Evolutionary conservation across 352 stramenopile genomes (phyloP).

Genomic region (Aphanomyces invadans): DNA sequence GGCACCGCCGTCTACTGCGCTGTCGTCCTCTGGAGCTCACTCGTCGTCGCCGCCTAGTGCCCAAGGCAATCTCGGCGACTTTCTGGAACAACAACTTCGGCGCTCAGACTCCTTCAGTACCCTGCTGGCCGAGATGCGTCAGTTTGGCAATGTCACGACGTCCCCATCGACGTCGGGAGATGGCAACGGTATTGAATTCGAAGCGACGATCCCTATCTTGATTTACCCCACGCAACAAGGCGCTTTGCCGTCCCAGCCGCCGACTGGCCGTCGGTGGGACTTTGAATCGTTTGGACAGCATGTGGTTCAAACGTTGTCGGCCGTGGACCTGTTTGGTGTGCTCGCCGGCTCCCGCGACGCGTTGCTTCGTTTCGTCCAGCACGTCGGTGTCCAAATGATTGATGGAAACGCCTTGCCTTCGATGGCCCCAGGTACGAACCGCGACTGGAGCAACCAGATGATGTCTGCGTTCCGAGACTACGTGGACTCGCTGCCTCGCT

Average conservation of each 20-base stretch:
- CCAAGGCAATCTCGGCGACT: background rate
- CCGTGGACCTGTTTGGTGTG: constrained; percentile 45
- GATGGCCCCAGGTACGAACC: constrained; percentile 46
- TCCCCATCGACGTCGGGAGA: no score
- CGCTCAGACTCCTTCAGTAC: background rate
- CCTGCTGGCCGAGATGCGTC: background rate
- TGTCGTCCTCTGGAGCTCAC: background rate
- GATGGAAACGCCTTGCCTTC: constrained; percentile 54
- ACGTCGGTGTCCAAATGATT: constrained; percentile 48
- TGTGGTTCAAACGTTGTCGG: constrained; percentile 38
- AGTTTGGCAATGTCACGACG: background rate
- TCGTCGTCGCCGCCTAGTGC: no score
- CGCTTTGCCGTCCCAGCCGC: background rate
- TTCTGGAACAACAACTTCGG: background rate
- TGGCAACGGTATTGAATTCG: constrained; percentile 17
- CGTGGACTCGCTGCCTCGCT: constrained; percentile 29
- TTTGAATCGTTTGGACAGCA: constrained; percentile 46
- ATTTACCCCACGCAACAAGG: background rate
- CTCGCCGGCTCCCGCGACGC: constrained; percentile 39
- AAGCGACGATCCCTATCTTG: constrained; percentile 20
- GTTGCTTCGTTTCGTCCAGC: constrained; percentile 48
- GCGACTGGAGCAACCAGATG: constrained; percentile 44
- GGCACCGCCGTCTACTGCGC: background rate
- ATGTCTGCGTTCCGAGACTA: constrained; percentile 40
- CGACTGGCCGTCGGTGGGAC: constrained; percentile 34